These are phyloP conservation scores for Tremellales sp. DNA, from an alignment of 1,284 basidiomycete species.

Conservation along the genomic window DNA sequence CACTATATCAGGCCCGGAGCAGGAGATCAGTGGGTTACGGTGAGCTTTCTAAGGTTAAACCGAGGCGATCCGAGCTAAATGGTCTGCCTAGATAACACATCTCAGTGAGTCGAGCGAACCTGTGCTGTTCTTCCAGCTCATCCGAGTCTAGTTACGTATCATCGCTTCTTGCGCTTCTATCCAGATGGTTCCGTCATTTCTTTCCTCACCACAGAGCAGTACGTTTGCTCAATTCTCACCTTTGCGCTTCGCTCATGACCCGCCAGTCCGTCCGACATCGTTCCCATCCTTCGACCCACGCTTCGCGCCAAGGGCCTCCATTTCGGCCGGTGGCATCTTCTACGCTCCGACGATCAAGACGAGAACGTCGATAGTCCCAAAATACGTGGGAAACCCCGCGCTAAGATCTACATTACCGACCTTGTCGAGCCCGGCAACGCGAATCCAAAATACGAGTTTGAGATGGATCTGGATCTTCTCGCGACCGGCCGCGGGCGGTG, in stretches of 20 bases:
- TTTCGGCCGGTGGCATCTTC: constrained; percentile 42
- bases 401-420: constrained; percentile 35
- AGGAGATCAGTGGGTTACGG: constrained; percentile 77
- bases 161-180: constrained; percentile 71
- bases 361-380: background rate
- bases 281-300: constrained; percentile 69
- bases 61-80: background rate
- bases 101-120: constrained; percentile 34
- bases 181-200: constrained; percentile 82
- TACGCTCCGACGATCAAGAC: constrained; percentile 23
- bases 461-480: constrained; percentile 74
- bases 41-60: constrained; percentile 48
- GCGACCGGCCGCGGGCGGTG: constrained; percentile 77
- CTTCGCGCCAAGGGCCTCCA: constrained; percentile 68
- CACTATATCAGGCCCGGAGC: constrained; percentile 69
- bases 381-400: constrained; percentile 4
- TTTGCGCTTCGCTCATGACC: background rate
- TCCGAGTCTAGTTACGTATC: constrained; percentile 44
- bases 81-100: constrained; percentile 37
- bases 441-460: constrained; percentile 67
- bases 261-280: constrained; percentile 63
- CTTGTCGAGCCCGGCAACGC: constrained; percentile 42
- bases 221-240: constrained; percentile 40
- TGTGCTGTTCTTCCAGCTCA: constrained; percentile 1
- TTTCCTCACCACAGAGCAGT: constrained; percentile 75